Percentiles rank a stretch among this genome's conserved stretches.
phyloP scores from a whole-genome alignment of 83 land plant species.

The Picea engelmannii region DNA sequence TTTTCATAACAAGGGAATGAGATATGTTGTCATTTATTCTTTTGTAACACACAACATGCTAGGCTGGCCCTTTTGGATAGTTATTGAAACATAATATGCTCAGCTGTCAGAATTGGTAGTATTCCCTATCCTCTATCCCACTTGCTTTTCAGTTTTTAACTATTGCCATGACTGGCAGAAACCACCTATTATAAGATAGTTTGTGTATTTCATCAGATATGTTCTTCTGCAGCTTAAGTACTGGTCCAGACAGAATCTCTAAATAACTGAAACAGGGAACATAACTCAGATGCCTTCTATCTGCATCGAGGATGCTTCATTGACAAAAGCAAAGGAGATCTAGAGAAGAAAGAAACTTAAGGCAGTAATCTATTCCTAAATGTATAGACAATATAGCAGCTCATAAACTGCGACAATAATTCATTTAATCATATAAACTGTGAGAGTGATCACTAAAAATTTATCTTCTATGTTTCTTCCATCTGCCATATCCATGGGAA shows the following conservation, averaged over 20 bases:
- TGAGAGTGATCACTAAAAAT: not conserved
- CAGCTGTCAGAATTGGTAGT: not conserved
- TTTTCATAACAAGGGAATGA: not conserved
- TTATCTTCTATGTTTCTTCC: not conserved
- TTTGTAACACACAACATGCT: not conserved
- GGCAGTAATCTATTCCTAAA: too few species aligned
- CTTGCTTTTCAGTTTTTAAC: not conserved
- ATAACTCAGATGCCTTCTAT: not conserved
- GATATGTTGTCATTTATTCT: not conserved
- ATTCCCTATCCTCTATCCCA: not conserved
- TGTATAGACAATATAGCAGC: too few species aligned
- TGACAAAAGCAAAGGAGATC: not conserved
- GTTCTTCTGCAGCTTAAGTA: not conserved
- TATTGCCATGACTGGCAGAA: not conserved
- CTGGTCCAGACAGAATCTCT: not conserved
- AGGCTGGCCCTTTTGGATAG: not conserved
- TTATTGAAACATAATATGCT: not conserved
- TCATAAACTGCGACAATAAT: too few species aligned
- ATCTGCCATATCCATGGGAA: not conserved
- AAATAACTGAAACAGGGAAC: not conserved
- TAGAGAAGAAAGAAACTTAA: not conserved
- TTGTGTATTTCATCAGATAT: too few species aligned
- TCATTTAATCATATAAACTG: not conserved
- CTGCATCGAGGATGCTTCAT: not conserved
- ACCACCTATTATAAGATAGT: too few species aligned